phyloP scores from a whole-genome alignment of 805 yeast genomes.

The Groenewaldozyma salmanticensis region DNA sequence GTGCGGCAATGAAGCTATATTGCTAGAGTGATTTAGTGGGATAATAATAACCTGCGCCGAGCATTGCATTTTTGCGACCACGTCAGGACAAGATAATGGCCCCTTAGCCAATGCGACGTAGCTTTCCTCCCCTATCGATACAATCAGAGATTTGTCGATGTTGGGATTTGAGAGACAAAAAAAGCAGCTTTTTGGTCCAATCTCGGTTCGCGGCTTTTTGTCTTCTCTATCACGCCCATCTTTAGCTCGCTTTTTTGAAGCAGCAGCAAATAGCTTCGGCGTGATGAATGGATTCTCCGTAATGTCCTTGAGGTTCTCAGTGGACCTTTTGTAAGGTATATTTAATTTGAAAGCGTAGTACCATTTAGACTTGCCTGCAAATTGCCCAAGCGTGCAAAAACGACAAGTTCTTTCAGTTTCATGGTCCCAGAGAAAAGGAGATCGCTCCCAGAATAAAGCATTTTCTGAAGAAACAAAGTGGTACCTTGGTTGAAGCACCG shows the following conservation, averaged over 20 bases:
- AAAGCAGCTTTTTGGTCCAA: slow-evolving; percentile 59
- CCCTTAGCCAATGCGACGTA: slow-evolving; percentile 81
- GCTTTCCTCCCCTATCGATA: slow-evolving; percentile 56
- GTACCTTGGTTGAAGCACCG: slow-evolving; percentile 47
- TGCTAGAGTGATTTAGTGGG: slow-evolving; percentile 67
- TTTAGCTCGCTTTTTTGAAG: neutral
- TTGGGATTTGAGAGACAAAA: slow-evolving; percentile 77
- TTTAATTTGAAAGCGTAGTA: slow-evolving; percentile 58
- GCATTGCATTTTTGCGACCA: slow-evolving; percentile 39
- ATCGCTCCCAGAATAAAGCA: slow-evolving; percentile 47
- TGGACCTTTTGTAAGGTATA: neutral
- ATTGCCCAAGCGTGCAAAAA: slow-evolving; percentile 55
- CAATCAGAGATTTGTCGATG: slow-evolving; percentile 68
- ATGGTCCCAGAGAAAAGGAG: slow-evolving; percentile 43
- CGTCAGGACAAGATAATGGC: slow-evolving; percentile 47
- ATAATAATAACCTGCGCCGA: slow-evolving; percentile 78
- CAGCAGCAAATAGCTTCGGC: too few species aligned
- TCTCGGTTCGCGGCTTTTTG: too few species aligned
- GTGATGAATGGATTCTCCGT: slow-evolving; percentile 1
- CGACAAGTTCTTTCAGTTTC: slow-evolving; percentile 30
- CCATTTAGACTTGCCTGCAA: slow-evolving; percentile 52
- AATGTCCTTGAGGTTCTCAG: neutral
- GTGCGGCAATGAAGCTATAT: slow-evolving; percentile 25
- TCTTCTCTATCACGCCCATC: neutral
- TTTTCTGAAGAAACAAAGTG: slow-evolving; percentile 45